Evolutionary conservation across 371 early-diverging fungal genomes (phyloP).

Genomic region (Mucor irregularis): DNA sequence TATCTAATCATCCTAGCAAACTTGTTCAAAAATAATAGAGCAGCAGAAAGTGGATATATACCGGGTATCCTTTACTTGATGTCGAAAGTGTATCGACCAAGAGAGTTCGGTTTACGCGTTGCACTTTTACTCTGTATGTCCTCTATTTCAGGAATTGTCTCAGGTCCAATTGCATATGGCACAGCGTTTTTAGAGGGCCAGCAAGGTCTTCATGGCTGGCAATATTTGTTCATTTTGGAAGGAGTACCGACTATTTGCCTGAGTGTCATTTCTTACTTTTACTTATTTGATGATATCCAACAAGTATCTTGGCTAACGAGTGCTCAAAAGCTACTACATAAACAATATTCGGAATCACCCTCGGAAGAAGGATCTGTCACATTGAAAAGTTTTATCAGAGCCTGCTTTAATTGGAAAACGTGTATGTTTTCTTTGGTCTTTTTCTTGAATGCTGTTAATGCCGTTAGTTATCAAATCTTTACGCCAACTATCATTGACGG

Average conservation of each 20-base stretch:
- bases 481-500: constrained; percentile 31
- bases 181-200: constrained; percentile 36
- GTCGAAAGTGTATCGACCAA: constrained; percentile 27
- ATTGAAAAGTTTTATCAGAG: constrained; percentile 6
- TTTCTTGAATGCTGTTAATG: constrained; percentile 18
- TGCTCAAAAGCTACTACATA: constrained; percentile 30
- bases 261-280: constrained; percentile 35
- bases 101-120: constrained; percentile 27
- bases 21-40: constrained; percentile 3
- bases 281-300: constrained; percentile 29
- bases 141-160: constrained; percentile 27
- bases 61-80: constrained; percentile 34
- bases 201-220: constrained; percentile 42
- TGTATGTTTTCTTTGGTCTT: constrained; percentile 17
- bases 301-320: constrained; percentile 27
- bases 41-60: constrained; percentile 36
- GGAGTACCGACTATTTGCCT: constrained; percentile 37
- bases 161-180: constrained; percentile 38
- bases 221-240: constrained; percentile 45
- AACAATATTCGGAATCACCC: background rate
- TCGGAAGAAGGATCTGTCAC: background rate
- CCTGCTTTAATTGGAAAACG: constrained; percentile 25
- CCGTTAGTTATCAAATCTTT: constrained; percentile 26
- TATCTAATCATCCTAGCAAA: background rate
- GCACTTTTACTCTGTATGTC: constrained; percentile 27